Percentiles rank a stretch among this genome's conserved stretches.
These are phyloP conservation scores for Colletotrichum sp. DNA, from an alignment of 2,329 filamentous ascomycete species.

Conservation along the genomic window DNA sequence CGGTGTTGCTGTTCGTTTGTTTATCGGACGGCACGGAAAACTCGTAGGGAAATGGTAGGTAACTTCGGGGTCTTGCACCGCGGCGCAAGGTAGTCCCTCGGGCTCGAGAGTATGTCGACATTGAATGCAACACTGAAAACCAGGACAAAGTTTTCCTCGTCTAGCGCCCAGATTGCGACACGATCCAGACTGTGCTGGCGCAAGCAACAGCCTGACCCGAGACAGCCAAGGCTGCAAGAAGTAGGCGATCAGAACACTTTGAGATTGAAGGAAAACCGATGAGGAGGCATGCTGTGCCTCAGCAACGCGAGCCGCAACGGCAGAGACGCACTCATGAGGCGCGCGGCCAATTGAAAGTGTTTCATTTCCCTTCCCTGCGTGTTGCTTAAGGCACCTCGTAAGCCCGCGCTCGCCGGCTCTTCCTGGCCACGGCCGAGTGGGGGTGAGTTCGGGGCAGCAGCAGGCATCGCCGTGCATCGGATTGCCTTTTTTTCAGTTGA, in stretches of 20 bases:
- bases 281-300: background rate
- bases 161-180: background rate
- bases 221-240: slow-evolving; percentile 14
- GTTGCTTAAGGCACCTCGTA: background rate
- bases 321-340: background rate
- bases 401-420: background rate
- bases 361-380: background rate
- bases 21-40: background rate
- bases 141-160: background rate
- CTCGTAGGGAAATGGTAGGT: background rate
- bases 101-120: background rate
- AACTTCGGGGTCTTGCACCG: background rate
- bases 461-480: background rate
- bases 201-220: background rate
- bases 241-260: slow-evolving; percentile 5
- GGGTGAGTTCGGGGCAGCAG: background rate
- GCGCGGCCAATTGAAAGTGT: background rate
- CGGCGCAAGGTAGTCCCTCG: background rate
- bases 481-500: background rate
- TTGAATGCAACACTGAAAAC: background rate
- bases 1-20: background rate
- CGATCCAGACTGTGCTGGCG: background rate
- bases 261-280: background rate
- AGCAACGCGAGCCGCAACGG: background rate
- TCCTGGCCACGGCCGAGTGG: background rate